Base-by-base conservation (phyloP, 371 early-diverging fungal species). In the Mucor sp. region DNA sequence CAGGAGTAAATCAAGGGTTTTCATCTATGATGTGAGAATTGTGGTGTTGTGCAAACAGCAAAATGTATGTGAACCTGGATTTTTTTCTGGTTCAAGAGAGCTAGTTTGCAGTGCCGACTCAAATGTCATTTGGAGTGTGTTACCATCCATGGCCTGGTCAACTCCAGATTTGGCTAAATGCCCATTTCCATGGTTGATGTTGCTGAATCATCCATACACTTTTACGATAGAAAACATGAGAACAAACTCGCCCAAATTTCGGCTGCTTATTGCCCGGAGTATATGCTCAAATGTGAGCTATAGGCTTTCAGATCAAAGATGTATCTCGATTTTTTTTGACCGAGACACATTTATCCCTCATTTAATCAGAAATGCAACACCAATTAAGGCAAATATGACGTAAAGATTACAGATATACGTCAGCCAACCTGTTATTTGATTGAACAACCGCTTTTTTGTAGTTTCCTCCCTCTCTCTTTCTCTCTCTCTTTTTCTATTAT, bases 381-480 rank as follows among this genome's bases (percentile, higher is more conserved):
- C 53, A 9, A 55, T 53, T 39, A 27, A 19, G 63, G 62, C 19
- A 55, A 63, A 63, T 55, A 63, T 63, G 63, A 63, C 63, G 63
- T 63, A 63, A 48, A 19, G 17, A 62, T 50, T 62, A 62, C 62
- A 35, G 47, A 35, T 35, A 50, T 53, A 57, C 57, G 57, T 57
- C 57, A 57, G 57, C 57, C 57, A 32, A 33, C 57, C 57, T 57
- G 57, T 19, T 57, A 57, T 57, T 63, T 50, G 23, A 63, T 53
- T 39, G 8, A 35, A 37, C 63, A 53, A 53, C 27, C 62, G 32
- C 47, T 62, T 48, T 62, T 63, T 63, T 39, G 53, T 55, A 37
- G 37, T 53, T 62, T 62, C 33, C 44, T 47, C 48, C 32, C 37
- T 25, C 33, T 25, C 37, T 30, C 50, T 63, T 33, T 63, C 32